phyloP scores from a whole-genome alignment of 1,284 basidiomycete species.

The Apiotrichum brassicae region DNA sequence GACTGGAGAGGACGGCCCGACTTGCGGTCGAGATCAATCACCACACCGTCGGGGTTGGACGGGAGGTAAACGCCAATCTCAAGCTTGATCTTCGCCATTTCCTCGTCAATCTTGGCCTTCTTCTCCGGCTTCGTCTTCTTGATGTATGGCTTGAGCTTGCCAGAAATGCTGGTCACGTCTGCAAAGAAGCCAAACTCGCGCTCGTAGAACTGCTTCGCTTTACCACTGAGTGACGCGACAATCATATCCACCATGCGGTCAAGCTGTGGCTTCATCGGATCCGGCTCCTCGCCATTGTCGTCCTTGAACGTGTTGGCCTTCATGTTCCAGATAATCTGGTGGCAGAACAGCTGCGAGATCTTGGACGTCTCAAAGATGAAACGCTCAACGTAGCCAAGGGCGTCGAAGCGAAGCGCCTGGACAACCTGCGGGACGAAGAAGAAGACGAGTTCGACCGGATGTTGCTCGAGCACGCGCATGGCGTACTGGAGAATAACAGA shows the following conservation, averaged over 20 bases:
- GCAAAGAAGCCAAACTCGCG: slow-evolving; percentile 95
- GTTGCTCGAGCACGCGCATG: slow-evolving; percentile 88
- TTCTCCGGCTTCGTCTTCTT: slow-evolving; percentile 95
- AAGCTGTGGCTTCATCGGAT: slow-evolving; percentile 90
- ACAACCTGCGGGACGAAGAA: slow-evolving; percentile 99
- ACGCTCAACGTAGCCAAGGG: slow-evolving; percentile 82
- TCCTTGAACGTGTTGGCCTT: slow-evolving; percentile 96
- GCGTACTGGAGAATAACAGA: slow-evolving; percentile 91
- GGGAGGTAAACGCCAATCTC: slow-evolving; percentile 94
- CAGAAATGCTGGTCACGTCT: slow-evolving; percentile 94
- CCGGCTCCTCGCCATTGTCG: slow-evolving; percentile 66
- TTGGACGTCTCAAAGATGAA: slow-evolving; percentile 98
- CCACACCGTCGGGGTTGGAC: slow-evolving; percentile 92
- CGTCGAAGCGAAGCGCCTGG: slow-evolving; percentile 84
- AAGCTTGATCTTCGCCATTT: slow-evolving; percentile 93
- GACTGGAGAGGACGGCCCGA: slow-evolving; percentile 93
- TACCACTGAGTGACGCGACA: slow-evolving; percentile 80
- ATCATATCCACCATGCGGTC: slow-evolving; percentile 80
- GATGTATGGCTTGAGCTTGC: slow-evolving; percentile 94
- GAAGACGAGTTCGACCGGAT: slow-evolving; percentile 91
- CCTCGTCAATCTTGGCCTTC: slow-evolving; percentile 97
- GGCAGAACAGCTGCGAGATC: slow-evolving; percentile 96
- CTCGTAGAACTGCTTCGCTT: slow-evolving; percentile 85
- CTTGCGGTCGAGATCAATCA: slow-evolving; percentile 93
- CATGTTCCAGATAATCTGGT: slow-evolving; percentile 99